Conservation (phyloP, 192 early-diverging fungal genomes). For the Coemansia furcata region DNA sequence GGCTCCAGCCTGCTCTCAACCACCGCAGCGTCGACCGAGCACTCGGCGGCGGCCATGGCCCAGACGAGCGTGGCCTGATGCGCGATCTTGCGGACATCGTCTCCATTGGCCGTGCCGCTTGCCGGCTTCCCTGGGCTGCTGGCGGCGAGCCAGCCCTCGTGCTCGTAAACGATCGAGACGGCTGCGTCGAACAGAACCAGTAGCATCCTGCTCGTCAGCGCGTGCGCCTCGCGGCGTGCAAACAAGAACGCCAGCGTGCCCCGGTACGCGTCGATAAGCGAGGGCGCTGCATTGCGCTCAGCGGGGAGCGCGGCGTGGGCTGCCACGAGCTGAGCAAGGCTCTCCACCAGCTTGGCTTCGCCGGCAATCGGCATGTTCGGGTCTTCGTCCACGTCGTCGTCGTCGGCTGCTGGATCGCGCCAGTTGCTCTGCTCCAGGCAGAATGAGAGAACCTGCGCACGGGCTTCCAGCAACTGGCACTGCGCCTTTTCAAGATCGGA, state of each 20-base stretch:
- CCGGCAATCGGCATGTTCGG: background rate
- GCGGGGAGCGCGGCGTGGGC: background rate
- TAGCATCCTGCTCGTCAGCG: slow-evolving; percentile 22
- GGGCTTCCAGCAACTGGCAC: slow-evolving; percentile 13
- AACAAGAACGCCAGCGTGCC: slow-evolving; percentile 18
- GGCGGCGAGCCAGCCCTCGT: slow-evolving; percentile 16
- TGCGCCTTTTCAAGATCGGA: background rate
- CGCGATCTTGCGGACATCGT: slow-evolving; percentile 3
- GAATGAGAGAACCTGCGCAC: slow-evolving; percentile 23
- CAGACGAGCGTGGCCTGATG: slow-evolving; percentile 54
- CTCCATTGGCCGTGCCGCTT: background rate
- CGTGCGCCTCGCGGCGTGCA: slow-evolving; percentile 9
- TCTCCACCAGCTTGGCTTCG: slow-evolving; percentile 17
- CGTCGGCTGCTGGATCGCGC: slow-evolving; percentile 16
- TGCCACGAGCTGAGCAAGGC: slow-evolving; percentile 16
- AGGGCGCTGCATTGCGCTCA: background rate
- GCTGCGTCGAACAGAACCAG: slow-evolving; percentile 10
- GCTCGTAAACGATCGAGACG: slow-evolving; percentile 7
- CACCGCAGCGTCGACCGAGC: slow-evolving; percentile 38
- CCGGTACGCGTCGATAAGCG: background rate
- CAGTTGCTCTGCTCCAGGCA: slow-evolving; percentile 36
- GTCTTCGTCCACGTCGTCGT: slow-evolving; percentile 10
- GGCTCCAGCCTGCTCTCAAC: slow-evolving; percentile 35
- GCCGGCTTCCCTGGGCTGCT: background rate
- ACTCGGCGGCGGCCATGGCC: slow-evolving; percentile 56